phyloP scores from a whole-genome alignment of 208 protist genomes.

The Trypanosoma conorhini region DNA sequence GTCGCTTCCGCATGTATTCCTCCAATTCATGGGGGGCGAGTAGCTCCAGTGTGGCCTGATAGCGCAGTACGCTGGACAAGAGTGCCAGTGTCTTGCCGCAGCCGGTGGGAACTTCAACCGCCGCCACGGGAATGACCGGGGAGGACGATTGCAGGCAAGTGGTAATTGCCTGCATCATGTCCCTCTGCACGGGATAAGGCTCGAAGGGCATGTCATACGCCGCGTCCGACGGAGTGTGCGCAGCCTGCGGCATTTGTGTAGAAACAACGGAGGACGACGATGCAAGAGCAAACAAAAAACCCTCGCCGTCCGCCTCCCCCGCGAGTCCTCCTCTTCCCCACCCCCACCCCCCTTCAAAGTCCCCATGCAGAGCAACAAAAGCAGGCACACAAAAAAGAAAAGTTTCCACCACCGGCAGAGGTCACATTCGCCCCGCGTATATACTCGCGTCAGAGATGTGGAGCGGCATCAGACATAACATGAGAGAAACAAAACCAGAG shows the following conservation, averaged over 20 bases:
- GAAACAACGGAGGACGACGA: neutral
- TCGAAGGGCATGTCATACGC: conserved; percentile 37
- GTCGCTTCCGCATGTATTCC: conserved; percentile 84
- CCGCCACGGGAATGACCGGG: conserved; percentile 53
- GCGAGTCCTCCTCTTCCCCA: neutral
- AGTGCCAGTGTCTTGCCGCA: conserved; percentile 97
- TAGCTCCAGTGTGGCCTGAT: conserved; percentile 82
- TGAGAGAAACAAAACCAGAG: neutral
- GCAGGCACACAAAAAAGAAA: neutral
- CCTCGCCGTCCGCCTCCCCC: too few relatives aligned
- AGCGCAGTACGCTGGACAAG: conserved; percentile 87
- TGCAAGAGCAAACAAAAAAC: conserved; percentile 1
- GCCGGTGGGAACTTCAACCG: conserved; percentile 95
- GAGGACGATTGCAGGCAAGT: conserved; percentile 29
- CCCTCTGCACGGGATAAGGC: conserved; percentile 67
- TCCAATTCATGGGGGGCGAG: conserved; percentile 94
- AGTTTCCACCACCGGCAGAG: neutral
- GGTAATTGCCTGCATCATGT: conserved; percentile 86
- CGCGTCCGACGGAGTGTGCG: neutral
- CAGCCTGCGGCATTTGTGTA: neutral
- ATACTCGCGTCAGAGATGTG: neutral
- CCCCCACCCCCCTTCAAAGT: too few relatives aligned
- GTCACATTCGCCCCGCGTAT: neutral
- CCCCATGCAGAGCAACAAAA: conserved; percentile 5
- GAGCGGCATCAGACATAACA: neutral